phyloP scores from a whole-genome alignment of 805 yeast genomes.

The Starmerella bombicola region DNA sequence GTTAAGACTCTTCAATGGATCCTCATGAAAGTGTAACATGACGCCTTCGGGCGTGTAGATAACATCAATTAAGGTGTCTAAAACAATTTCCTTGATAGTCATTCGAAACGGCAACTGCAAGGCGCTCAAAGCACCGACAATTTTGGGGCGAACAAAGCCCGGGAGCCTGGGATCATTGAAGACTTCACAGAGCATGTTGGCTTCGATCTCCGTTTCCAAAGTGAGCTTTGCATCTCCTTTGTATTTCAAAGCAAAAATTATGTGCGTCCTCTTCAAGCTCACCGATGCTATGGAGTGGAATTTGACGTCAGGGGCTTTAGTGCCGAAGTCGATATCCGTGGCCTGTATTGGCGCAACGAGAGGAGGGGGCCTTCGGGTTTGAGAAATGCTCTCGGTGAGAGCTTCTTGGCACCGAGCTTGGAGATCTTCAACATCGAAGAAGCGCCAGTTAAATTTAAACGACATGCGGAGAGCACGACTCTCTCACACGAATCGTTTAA shows the following conservation, averaged over 20 bases:
- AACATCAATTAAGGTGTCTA: slow-evolving; percentile 26
- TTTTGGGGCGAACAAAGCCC: slow-evolving; percentile 22
- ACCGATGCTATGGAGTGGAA: slow-evolving; percentile 46
- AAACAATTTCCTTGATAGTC: slow-evolving; percentile 19
- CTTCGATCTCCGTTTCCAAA: slow-evolving; percentile 61
- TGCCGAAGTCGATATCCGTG: slow-evolving; percentile 61
- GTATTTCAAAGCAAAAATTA: slow-evolving; percentile 61
- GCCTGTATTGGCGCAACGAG: slow-evolving; percentile 40
- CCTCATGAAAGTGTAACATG: slow-evolving; percentile 25
- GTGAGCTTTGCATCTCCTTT: slow-evolving; percentile 63
- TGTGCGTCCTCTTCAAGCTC: slow-evolving; percentile 42
- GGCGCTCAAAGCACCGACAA: slow-evolving; percentile 21
- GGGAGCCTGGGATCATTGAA: slow-evolving; percentile 29
- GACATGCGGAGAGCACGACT: slow-evolving; percentile 22
- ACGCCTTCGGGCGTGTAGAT: slow-evolving; percentile 26
- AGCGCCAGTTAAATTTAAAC: slow-evolving; percentile 62
- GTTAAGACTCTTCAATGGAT: slow-evolving; percentile 24
- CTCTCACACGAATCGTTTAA: no score
- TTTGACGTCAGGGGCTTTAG: slow-evolving; percentile 58
- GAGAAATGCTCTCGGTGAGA: slow-evolving; percentile 27
- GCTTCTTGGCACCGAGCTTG: slow-evolving; percentile 41
- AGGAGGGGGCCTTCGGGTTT: slow-evolving; percentile 26
- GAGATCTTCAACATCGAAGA: slow-evolving; percentile 55
- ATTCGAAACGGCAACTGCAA: slow-evolving; percentile 26
- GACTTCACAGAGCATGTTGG: slow-evolving; percentile 42